Conservation (phyloP, 495 filamentous ascomycete genomes). For the Tuber calosporum region DNA sequence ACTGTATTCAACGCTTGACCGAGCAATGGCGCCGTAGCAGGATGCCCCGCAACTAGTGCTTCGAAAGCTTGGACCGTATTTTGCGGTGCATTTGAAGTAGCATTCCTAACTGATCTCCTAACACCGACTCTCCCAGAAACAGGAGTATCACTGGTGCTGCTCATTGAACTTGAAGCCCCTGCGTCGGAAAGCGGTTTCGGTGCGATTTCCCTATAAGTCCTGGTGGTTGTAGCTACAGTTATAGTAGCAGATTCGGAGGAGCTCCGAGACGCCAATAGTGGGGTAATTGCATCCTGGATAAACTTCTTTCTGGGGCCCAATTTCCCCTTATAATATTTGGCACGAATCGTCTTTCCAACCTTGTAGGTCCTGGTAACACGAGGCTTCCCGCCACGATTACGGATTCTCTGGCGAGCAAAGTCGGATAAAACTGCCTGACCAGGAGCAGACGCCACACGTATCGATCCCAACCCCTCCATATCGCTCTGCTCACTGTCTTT, state of each 20-base stretch:
- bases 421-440: background rate
- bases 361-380: slow-evolving; percentile 39
- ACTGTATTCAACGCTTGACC: background rate
- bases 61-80: background rate
- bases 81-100: background rate
- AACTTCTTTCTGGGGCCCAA: slow-evolving; percentile 31
- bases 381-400: slow-evolving; percentile 26
- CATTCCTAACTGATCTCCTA: background rate
- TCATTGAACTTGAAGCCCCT: background rate
- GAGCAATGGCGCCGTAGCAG: background rate
- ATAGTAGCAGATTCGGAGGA: background rate
- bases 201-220: background rate
- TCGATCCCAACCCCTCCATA: background rate
- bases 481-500: background rate
- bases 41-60: background rate
- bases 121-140: background rate
- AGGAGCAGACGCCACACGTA: background rate
- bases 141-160: background rate
- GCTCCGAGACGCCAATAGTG: background rate
- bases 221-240: background rate
- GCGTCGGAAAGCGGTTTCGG: background rate
- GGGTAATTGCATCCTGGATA: slow-evolving; percentile 9
- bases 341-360: slow-evolving; percentile 38
- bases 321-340: slow-evolving; percentile 25
- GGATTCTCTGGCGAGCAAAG: slow-evolving; percentile 20